Conservation (phyloP, 2,329 filamentous ascomycete genomes). For the Trichoderma sp. region DNA sequence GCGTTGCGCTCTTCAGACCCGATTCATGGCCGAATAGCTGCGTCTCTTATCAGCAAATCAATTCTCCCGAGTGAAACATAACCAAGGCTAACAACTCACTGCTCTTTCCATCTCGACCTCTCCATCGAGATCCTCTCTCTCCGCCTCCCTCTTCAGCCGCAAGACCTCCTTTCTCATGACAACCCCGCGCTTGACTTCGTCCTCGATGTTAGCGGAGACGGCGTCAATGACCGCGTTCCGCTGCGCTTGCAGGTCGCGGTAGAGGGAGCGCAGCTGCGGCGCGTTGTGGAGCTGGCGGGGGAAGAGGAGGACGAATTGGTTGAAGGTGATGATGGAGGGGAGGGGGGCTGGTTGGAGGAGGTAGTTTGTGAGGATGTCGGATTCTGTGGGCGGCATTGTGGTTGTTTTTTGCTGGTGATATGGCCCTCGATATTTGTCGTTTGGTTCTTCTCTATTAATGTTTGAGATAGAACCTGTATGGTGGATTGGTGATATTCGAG, state of each 20-base stretch:
- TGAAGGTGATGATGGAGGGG: slow-evolving; percentile 70
- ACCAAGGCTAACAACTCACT: slow-evolving; percentile 42
- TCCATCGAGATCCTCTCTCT: slow-evolving; percentile 60
- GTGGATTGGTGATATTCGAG: too few relatives aligned
- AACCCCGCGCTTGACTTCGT: slow-evolving; percentile 64
- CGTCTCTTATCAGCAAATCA: not conserved
- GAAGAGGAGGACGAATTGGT: slow-evolving; percentile 76
- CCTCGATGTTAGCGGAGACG: slow-evolving; percentile 65
- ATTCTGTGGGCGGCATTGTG: slow-evolving; percentile 55
- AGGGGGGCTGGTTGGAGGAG: slow-evolving; percentile 75
- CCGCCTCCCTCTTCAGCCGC: slow-evolving; percentile 54
- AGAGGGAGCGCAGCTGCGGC: slow-evolving; percentile 69
- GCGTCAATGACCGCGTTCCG: slow-evolving; percentile 68
- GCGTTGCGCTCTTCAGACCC: slow-evolving; percentile 52
- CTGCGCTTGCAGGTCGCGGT: slow-evolving; percentile 77
- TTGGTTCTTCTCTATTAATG: slow-evolving; percentile 49
- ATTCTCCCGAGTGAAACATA: not conserved
- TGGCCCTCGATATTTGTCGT: not conserved
- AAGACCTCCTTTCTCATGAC: slow-evolving; percentile 60
- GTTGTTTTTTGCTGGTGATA: not conserved
- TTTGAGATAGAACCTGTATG: not conserved
- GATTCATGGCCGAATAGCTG: slow-evolving; percentile 61
- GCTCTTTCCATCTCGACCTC: slow-evolving; percentile 65
- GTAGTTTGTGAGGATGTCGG: slow-evolving; percentile 74
- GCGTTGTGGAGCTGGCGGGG: slow-evolving; percentile 67